Conservation (phyloP, 257 asterid species). For the Verbascum thapsus region DNA sequence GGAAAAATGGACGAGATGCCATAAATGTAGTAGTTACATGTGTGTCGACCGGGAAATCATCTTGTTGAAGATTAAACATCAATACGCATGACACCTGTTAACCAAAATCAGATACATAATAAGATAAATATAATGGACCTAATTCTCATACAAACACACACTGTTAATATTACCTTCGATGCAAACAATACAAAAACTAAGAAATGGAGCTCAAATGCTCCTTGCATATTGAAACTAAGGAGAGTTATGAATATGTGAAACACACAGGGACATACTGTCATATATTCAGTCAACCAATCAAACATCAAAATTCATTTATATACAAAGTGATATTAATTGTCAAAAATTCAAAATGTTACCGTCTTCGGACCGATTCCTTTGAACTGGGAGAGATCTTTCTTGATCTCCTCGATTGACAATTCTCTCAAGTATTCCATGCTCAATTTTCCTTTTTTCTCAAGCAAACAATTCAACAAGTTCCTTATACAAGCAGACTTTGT, state of each 20-base stretch:
- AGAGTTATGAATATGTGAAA: neutral
- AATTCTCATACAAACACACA: neutral
- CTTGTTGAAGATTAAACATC: slow-evolving; percentile 84
- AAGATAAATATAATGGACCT: slow-evolving; percentile 5
- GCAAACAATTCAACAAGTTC: slow-evolving; percentile 63
- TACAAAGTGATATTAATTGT: neutral
- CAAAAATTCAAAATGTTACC: slow-evolving; percentile 46
- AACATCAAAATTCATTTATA: slow-evolving; percentile 7
- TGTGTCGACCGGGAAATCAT: slow-evolving; percentile 88
- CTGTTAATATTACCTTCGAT: too few relatives aligned
- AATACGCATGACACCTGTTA: slow-evolving; percentile 84
- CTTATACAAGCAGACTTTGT: slow-evolving; percentile 73
- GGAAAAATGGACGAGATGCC: neutral
- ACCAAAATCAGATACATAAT: slow-evolving; percentile 21
- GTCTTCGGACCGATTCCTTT: slow-evolving; percentile 94
- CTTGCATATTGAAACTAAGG: neutral
- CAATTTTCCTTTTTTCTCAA: slow-evolving; percentile 59
- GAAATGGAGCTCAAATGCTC: neutral
- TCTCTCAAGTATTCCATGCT: slow-evolving; percentile 83
- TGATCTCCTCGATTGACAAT: slow-evolving; percentile 66
- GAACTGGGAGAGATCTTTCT: slow-evolving; percentile 70
- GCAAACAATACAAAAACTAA: neutral
- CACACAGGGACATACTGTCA: too few relatives aligned
- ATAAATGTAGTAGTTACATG: slow-evolving; percentile 55
- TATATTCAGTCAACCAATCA: neutral